Percentiles rank a stretch among this genome's conserved stretches.
Conservation (phyloP, 805 yeast species). For the Saccharomycopsis olivae region DNA sequence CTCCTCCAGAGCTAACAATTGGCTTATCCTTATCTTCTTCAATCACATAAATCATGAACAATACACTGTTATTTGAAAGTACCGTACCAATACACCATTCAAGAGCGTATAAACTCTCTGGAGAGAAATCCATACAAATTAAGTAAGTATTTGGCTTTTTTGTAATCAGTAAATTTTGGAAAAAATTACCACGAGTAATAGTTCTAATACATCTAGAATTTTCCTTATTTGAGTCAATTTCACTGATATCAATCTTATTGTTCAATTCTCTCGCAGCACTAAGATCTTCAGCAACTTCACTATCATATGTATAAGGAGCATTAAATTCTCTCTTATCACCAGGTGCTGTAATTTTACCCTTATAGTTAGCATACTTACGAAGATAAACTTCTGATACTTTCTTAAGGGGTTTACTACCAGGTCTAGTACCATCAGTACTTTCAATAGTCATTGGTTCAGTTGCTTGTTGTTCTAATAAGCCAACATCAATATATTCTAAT, state of each 20-base stretch:
- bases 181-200: slow-evolving; percentile 49
- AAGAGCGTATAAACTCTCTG: slow-evolving; percentile 73
- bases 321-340: slow-evolving; percentile 27
- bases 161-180: slow-evolving; percentile 28
- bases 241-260: slow-evolving; percentile 41
- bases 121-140: slow-evolving; percentile 72
- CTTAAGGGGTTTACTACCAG: slow-evolving; percentile 34
- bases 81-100: slow-evolving; percentile 87
- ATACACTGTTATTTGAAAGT: slow-evolving; percentile 69
- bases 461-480: slow-evolving; percentile 1
- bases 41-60: slow-evolving; percentile 44
- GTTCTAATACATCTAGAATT: slow-evolving; percentile 48
- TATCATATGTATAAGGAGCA: slow-evolving; percentile 53
- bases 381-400: slow-evolving; percentile 36
- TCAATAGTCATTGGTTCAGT: slow-evolving; percentile 22
- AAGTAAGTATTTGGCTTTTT: slow-evolving; percentile 48
- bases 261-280: slow-evolving; percentile 44
- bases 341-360: slow-evolving; percentile 42
- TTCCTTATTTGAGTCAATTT: slow-evolving; percentile 37
- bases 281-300: slow-evolving; percentile 46
- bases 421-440: too few species aligned
- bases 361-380: slow-evolving; percentile 45
- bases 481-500: slow-evolving; percentile 23
- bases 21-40: slow-evolving; percentile 14
- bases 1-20: background rate